phyloP scores from a whole-genome alignment of 441 rosid species.

The Corymbia calophylla region DNA sequence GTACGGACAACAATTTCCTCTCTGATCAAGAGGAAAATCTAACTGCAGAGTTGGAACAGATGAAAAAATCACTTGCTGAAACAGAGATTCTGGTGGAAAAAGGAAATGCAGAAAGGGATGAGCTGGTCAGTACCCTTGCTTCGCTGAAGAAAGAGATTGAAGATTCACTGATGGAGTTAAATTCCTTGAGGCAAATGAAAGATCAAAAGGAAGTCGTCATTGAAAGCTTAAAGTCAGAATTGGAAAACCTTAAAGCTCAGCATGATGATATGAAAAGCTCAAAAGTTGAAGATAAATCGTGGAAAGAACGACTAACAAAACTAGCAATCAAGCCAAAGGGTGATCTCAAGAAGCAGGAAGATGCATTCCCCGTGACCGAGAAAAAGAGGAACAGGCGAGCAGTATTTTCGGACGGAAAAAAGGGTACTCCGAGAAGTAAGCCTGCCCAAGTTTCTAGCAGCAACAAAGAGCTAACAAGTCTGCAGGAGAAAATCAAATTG shows the following conservation, averaged over 20 bases:
- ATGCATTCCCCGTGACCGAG: neutral
- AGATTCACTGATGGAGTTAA: constrained; percentile 34
- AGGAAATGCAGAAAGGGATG: constrained; percentile 30
- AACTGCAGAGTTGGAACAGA: neutral
- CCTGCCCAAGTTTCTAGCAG: constrained; percentile 28
- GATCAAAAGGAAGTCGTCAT: constrained; percentile 45
- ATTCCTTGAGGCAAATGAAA: constrained; percentile 24
- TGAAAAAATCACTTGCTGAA: neutral
- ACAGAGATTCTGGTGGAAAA: neutral
- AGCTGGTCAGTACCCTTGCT: constrained; percentile 31
- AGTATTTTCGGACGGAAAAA: constrained; percentile 33
- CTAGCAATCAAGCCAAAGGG: neutral
- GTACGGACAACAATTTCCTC: constrained; percentile 23
- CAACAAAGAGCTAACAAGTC: constrained; percentile 46
- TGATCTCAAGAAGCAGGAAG: neutral
- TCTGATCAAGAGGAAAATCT: constrained; percentile 38
- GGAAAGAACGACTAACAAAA: neutral
- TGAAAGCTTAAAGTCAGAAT: constrained; percentile 29
- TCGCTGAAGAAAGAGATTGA: constrained; percentile 45
- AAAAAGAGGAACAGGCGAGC: constrained; percentile 23
- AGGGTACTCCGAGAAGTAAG: constrained; percentile 33
- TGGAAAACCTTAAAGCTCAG: neutral
- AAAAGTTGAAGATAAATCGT: neutral
- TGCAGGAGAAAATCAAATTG: constrained; percentile 54
- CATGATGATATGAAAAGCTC: neutral